A percentile compares a stretch with the other conserved stretches of the same genome.
These are phyloP conservation scores for Calonectria pauciramosa DNA, from an alignment of 2,329 filamentous ascomycete species.

Conservation along the genomic window DNA sequence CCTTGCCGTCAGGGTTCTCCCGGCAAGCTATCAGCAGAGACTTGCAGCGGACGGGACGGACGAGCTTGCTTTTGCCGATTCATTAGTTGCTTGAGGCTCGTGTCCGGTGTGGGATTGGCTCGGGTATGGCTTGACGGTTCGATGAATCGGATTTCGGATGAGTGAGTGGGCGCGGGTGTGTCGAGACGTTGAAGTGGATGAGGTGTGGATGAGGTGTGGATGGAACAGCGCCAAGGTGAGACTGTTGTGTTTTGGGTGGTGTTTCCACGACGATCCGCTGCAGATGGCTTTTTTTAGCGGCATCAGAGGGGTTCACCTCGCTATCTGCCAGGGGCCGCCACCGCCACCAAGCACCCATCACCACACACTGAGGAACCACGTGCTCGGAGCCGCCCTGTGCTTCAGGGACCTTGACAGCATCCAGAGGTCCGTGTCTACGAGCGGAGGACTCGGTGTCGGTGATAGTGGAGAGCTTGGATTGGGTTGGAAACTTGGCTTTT, in stretches of 20 bases:
- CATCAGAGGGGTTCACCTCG: slow-evolving; percentile 27
- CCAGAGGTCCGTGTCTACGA: not conserved
- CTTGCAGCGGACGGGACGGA: not conserved
- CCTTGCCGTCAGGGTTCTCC: slow-evolving; percentile 13
- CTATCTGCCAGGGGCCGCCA: slow-evolving; percentile 18
- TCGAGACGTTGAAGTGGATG: slow-evolving; percentile 3
- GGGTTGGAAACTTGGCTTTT: slow-evolving; percentile 1
- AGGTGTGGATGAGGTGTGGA: slow-evolving; percentile 9
- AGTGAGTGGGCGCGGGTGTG: slow-evolving; percentile 22
- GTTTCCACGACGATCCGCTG: slow-evolving; percentile 24
- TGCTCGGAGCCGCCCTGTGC: slow-evolving; percentile 40
- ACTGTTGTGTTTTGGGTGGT: not conserved
- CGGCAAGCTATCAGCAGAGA: slow-evolving; percentile 14
- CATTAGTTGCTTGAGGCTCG: slow-evolving; percentile 11
- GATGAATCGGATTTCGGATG: slow-evolving; percentile 22
- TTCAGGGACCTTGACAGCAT: slow-evolving; percentile 30
- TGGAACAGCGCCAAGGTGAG: slow-evolving; percentile 2
- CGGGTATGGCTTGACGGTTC: slow-evolving; percentile 32
- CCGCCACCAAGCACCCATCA: slow-evolving; percentile 29
- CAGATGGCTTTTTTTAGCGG: slow-evolving; percentile 26
- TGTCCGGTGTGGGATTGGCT: slow-evolving; percentile 35
- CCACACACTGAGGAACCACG: slow-evolving; percentile 32
- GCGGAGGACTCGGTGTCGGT: not conserved
- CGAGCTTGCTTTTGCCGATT: slow-evolving; percentile 17
- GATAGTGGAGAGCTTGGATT: slow-evolving; percentile 12